Evolutionary conservation across 768 basidiomycete genomes (phyloP).

Genomic region (Lactarius hengduanensis): DNA sequence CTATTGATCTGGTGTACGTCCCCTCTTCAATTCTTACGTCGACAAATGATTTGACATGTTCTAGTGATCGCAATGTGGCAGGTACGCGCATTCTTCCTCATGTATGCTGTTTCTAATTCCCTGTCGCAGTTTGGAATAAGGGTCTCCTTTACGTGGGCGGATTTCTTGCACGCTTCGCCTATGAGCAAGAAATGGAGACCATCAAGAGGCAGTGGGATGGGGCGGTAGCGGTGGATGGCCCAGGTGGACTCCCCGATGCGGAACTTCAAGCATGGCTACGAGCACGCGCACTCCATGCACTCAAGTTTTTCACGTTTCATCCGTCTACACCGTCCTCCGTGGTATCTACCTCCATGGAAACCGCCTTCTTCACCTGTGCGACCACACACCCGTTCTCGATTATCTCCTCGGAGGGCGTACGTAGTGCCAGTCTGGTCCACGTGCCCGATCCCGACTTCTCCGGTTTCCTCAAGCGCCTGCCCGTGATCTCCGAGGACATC

Average conservation of each 20-base stretch:
- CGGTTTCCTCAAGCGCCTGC: slow-evolving; percentile 74
- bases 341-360: slow-evolving; percentile 68
- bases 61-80: slow-evolving; percentile 78
- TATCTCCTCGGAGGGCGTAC: slow-evolving; percentile 73
- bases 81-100: slow-evolving; percentile 41
- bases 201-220: slow-evolving; percentile 62
- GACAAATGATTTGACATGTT: slow-evolving; percentile 2
- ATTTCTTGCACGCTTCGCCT: slow-evolving; percentile 75
- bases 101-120: neutral
- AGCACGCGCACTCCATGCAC: slow-evolving; percentile 66
- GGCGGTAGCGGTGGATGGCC: slow-evolving; percentile 37
- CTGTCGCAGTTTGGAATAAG: slow-evolving; percentile 74
- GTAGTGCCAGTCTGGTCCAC: slow-evolving; percentile 63
- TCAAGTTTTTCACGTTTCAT: slow-evolving; percentile 89
- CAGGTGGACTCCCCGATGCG: slow-evolving; percentile 33
- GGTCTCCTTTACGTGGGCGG: slow-evolving; percentile 87
- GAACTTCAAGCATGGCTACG: slow-evolving; percentile 53
- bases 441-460: slow-evolving; percentile 69
- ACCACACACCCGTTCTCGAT: slow-evolving; percentile 56
- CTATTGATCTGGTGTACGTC: slow-evolving; percentile 79
- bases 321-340: slow-evolving; percentile 82
- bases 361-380: slow-evolving; percentile 74
- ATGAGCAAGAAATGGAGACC: slow-evolving; percentile 73
- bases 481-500: slow-evolving; percentile 66
- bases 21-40: slow-evolving; percentile 10